phyloP scores from a whole-genome alignment of 2,329 filamentous ascomycete species.

The Diaporthe amygdali region DNA sequence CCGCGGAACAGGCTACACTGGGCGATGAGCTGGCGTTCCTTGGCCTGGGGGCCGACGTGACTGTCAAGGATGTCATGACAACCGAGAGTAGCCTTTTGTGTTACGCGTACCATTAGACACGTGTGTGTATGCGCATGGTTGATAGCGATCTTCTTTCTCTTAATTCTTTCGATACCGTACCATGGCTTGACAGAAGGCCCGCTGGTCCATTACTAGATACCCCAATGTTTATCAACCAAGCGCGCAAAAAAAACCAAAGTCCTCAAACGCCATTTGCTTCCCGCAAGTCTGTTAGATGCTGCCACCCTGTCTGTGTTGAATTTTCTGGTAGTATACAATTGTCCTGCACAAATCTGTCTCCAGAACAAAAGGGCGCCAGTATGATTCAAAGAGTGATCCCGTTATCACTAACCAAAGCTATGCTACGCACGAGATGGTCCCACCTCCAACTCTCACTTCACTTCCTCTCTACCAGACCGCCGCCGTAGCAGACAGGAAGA shows the following conservation, averaged over 20 bases:
- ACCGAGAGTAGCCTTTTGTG: neutral
- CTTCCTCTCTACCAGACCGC: constrained; percentile 1
- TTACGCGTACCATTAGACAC: neutral
- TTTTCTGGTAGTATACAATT: neutral
- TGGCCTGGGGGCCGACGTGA: neutral
- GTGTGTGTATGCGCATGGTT: neutral
- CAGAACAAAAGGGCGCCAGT: neutral
- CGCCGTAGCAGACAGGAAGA: neutral
- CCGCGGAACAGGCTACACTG: neutral
- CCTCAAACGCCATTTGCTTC: constrained; percentile 3
- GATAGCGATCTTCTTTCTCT: neutral
- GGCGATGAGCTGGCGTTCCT: neutral
- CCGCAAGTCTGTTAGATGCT: constrained; percentile 3
- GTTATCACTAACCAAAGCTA: neutral
- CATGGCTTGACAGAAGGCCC: neutral
- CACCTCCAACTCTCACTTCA: neutral
- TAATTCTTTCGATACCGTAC: neutral
- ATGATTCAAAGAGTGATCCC: neutral
- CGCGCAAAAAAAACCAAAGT: neutral
- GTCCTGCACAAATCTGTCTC: neutral
- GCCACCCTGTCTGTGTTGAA: neutral
- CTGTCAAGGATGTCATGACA: neutral
- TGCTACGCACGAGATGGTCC: neutral
- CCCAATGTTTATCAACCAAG: neutral
- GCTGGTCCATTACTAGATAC: constrained; percentile 13